phyloP scores from a whole-genome alignment of 2,329 filamentous ascomycete species.

The Talaromyces sp. region DNA sequence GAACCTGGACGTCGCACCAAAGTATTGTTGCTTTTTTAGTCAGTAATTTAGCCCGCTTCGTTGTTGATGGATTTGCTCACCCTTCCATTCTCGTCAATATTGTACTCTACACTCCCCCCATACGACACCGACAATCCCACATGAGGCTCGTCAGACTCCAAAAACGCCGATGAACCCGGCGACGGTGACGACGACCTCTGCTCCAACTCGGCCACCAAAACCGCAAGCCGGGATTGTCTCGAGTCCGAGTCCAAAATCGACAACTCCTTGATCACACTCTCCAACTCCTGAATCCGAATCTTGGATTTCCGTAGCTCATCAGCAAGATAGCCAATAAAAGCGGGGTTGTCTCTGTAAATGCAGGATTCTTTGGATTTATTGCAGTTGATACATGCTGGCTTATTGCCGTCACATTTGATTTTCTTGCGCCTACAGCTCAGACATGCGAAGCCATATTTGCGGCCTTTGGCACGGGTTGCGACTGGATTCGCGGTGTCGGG shows the following conservation, averaged over 20 bases:
- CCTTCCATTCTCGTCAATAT: constrained; percentile 19
- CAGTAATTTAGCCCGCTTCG: not conserved
- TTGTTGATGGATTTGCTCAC: constrained; percentile 3
- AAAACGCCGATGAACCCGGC: constrained; percentile 4
- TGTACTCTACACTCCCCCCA: constrained; percentile 16
- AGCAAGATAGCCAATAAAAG: constrained; percentile 13
- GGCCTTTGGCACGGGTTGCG: not conserved
- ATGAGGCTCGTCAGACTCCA: constrained; percentile 14
- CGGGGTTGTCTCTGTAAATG: constrained; percentile 19
- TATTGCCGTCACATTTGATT: constrained; percentile 26
- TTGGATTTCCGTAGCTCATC: constrained; percentile 18
- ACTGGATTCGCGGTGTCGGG: not conserved
- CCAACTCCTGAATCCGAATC: constrained; percentile 14
- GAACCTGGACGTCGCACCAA: constrained; percentile 21
- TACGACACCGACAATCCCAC: constrained; percentile 12
- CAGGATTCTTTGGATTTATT: constrained; percentile 19
- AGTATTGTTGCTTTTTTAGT: constrained; percentile 16
- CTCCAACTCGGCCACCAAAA: constrained; percentile 6
- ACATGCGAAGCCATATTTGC: constrained; percentile 22
- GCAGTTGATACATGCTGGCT: constrained; percentile 25
- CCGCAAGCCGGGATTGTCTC: constrained; percentile 14
- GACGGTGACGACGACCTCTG: constrained; percentile 5
- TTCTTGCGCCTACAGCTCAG: constrained; percentile 24
- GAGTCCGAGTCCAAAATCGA: constrained; percentile 16
- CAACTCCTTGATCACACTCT: constrained; percentile 14